Evolutionary conservation across 2,329 filamentous ascomycete species (phyloP), one percentile per base, ranked within the genome.

Genomic region (Penicillium sclerotigenum): DNA sequence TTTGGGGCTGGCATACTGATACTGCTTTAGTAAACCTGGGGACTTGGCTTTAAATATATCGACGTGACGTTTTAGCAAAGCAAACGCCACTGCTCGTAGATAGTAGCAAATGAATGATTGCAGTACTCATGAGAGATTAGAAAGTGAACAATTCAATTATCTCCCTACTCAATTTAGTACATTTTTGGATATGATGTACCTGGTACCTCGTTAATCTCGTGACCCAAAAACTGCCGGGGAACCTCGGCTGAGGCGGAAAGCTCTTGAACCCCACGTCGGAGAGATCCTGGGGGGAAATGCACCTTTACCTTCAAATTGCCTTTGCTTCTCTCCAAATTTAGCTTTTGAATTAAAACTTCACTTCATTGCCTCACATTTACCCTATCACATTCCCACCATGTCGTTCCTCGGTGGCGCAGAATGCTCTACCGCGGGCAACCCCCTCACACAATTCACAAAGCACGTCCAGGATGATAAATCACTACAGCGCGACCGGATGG

Each of bases 391-490:
- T 24, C 22, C 11, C 63, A 80, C 59, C 64, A 97, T 99, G 93
- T 97, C 93, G 53, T 97, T 99, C 75, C 83, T 97, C 68, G 90
- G 91, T 77, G 92, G 93, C 67, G 89, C 93, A 67, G 94, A 97
- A 79, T 99, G 94, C 82, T 97, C 93, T 54, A 95, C 94, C 59
- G 91, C 90, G 63, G 91, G 88, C 70, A 99, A 99, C 76, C 94
- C 95, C 56, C 86, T 99, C 68, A 93, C 90, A 72, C 94, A 97
- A 80, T 96, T 99, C 75, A 91, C 92, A 62, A 99, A 99, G 77
- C 92, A 97, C 75, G 90, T 94, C 55, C 90, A 95, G 71, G 91
- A 96, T 82, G 94, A 99, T 79, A 96, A 92, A 77, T 94, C 90
- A 56, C 80, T 97, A 56, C 94, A 97, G 77, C 84, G 92, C 68